Base-by-base conservation (phyloP, 2,329 filamentous ascomycete species). In the Neospermospora avenae region DNA sequence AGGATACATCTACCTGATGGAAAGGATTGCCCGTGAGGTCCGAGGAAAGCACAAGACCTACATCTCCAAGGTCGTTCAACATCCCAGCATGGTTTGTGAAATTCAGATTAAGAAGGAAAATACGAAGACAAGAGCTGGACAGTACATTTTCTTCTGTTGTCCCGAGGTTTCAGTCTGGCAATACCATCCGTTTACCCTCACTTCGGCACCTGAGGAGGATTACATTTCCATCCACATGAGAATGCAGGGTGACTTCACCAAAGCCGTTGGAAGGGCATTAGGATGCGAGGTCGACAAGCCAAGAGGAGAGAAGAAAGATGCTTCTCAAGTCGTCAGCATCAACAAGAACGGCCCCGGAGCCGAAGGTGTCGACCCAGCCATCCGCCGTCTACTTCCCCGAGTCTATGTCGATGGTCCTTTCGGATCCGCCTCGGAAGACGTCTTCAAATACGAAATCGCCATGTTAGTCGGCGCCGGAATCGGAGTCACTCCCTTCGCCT, bases 91-190 rank as follows among this genome's bases (percentile, higher is more conserved):
- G 70, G 91, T 96, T 18, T 90, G 89, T 73, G 91, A 96, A 76
- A 93, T 96, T 63, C 91, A 95, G 77, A 92, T 96, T 78, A 93
- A 93, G 81, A 95, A 95, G 76, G 89, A 93, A 72, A 80, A 91
- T 76, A 93, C 90, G 46, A 91, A 88, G 79, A 91, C 89, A 3
- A 82, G 83, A 55, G 89, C 90, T 20, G 91, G 91, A 54, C 89
- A 91, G 81, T 95, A 95, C 77, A 93, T 96, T 69, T 93, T 93
- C 78, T 81, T 95, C 68, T 93, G 89, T 79, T 95, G 90, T 73
- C 91, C 91, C 1, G 89, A 91, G 66, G 86, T 95, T 16, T 93
- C 90, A 1, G 80, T 95, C 48, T 95, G 89, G 89, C 90, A 95
- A 76, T 93, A 95, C 72, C 90, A 93, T 69, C 90, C 90, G 0